Evolutionary conservation across 108 stramenopile species (phyloP).

Genomic region (Schizochytrium sp.): DNA sequence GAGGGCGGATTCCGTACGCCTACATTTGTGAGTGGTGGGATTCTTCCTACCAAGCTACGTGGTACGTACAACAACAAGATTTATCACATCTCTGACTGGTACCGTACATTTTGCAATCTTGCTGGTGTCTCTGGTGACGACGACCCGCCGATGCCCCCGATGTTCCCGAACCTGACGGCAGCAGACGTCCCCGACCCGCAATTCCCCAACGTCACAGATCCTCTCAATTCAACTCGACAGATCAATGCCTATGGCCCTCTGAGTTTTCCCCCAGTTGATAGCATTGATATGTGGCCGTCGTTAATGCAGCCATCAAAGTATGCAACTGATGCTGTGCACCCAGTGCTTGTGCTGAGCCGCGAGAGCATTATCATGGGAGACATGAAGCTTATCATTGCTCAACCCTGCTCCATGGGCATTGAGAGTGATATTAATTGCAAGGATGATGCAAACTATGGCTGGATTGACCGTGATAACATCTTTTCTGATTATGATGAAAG

Average conservation of each 20-base stretch:
- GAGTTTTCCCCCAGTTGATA: conserved; percentile 29
- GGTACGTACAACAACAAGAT: conserved; percentile 44
- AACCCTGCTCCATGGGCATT: conserved; percentile 61
- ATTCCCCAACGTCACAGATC: background rate
- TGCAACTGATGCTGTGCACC: conserved; percentile 31
- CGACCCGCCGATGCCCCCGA: background rate
- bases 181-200: conserved; percentile 40
- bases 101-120: conserved; percentile 56
- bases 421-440: conserved; percentile 18
- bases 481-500: conserved; percentile 11
- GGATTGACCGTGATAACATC: conserved; percentile 18
- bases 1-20: conserved; percentile 36
- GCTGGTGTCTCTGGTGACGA: conserved; percentile 52
- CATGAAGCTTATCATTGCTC: conserved; percentile 52
- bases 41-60: conserved; percentile 5
- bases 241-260: conserved; percentile 22
- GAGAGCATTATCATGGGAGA: conserved; percentile 16
- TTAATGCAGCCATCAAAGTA: conserved; percentile 30
- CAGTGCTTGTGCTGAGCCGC: background rate
- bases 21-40: conserved; percentile 41
- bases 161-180: background rate
- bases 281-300: conserved; percentile 54
- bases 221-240: background rate
- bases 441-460: conserved; percentile 34
- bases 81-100: conserved; percentile 54